Percentiles rank a stretch among this genome's conserved stretches.
Conservation (phyloP, 2,329 filamentous ascomycete genomes). For the Cladosporium phlei region DNA sequence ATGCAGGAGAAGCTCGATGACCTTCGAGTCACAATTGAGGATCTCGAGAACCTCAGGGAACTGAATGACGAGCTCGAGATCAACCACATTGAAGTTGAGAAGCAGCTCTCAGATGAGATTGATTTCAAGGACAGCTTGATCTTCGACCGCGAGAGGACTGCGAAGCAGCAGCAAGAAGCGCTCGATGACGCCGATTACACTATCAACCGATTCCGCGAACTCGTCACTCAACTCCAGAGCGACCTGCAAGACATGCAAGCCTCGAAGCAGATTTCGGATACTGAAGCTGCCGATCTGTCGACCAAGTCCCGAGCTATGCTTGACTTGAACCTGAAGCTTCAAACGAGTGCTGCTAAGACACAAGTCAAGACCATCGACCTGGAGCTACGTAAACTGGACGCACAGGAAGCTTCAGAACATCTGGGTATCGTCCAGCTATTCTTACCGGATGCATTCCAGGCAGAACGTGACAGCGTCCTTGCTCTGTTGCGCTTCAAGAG, state of each 20-base stretch:
- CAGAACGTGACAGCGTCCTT: slow-evolving; percentile 79
- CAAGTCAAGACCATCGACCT: slow-evolving; percentile 93
- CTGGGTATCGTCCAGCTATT: slow-evolving; percentile 85
- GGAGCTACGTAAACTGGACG: slow-evolving; percentile 79
- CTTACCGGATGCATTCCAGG: slow-evolving; percentile 75
- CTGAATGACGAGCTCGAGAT: slow-evolving; percentile 91
- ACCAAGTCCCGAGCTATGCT: slow-evolving; percentile 89
- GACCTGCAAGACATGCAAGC: slow-evolving; percentile 90
- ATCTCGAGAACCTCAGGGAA: slow-evolving; percentile 84
- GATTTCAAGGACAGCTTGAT: slow-evolving; percentile 83
- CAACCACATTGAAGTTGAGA: slow-evolving; percentile 88
- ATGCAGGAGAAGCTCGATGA: slow-evolving; percentile 80
- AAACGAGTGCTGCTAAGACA: slow-evolving; percentile 82
- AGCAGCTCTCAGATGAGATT: slow-evolving; percentile 89
- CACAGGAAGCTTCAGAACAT: slow-evolving; percentile 83
- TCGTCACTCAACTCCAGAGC: slow-evolving; percentile 78
- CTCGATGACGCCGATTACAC: slow-evolving; percentile 89
- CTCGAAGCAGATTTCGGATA: slow-evolving; percentile 86
- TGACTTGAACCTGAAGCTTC: slow-evolving; percentile 92
- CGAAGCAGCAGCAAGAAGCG: slow-evolving; percentile 69
- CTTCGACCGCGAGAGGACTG: slow-evolving; percentile 70
- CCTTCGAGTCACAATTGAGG: slow-evolving; percentile 74
- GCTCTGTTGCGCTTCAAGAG: slow-evolving; percentile 84
- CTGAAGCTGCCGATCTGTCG: slow-evolving; percentile 84
- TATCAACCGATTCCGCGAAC: slow-evolving; percentile 78